These are phyloP conservation scores for Bauhinia variegata DNA, from an alignment of 306 rosid genomes.

Conservation along the genomic window DNA sequence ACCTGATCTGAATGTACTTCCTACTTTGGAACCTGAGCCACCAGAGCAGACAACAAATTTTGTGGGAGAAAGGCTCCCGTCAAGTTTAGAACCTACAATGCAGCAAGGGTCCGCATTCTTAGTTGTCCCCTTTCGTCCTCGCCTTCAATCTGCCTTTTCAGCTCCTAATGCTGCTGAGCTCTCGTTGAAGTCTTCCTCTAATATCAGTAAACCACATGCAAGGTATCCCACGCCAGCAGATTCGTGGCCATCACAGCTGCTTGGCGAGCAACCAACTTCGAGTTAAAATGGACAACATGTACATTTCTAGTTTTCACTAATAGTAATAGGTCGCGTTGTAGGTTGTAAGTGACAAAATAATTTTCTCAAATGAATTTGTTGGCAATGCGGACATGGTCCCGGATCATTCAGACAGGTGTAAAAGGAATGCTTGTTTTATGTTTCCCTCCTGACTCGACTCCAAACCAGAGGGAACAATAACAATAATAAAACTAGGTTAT, in stretches of 20 bases:
- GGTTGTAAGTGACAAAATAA: slow-evolving; percentile 17
- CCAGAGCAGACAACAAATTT: slow-evolving; percentile 46
- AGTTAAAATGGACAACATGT: slow-evolving; percentile 42
- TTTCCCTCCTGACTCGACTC: too few species aligned
- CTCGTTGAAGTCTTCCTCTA: slow-evolving; percentile 44
- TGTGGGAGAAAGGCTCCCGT: slow-evolving; percentile 50
- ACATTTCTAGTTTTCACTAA: slow-evolving; percentile 36
- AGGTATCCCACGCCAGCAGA: slow-evolving; percentile 90
- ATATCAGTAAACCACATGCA: slow-evolving; percentile 84
- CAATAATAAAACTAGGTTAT: too few species aligned
- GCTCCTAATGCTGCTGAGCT: slow-evolving; percentile 38
- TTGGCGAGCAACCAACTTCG: slow-evolving; percentile 57
- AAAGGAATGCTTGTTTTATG: too few species aligned
- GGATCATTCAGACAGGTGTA: too few species aligned
- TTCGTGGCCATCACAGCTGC: slow-evolving; percentile 83
- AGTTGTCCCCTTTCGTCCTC: slow-evolving; percentile 60
- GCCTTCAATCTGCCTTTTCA: slow-evolving; percentile 54
- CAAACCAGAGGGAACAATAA: too few species aligned
- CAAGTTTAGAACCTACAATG: slow-evolving; percentile 50
- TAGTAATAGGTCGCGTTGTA: slow-evolving; percentile 28
- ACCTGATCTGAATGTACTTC: slow-evolving; percentile 75
- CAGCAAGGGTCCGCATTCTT: slow-evolving; percentile 65
- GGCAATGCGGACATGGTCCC: too few species aligned
- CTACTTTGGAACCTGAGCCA: slow-evolving; percentile 39
- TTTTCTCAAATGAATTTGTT: background rate